Base-by-base conservation (phyloP, 495 filamentous ascomycete species). In the Glutinoglossum americanum region DNA sequence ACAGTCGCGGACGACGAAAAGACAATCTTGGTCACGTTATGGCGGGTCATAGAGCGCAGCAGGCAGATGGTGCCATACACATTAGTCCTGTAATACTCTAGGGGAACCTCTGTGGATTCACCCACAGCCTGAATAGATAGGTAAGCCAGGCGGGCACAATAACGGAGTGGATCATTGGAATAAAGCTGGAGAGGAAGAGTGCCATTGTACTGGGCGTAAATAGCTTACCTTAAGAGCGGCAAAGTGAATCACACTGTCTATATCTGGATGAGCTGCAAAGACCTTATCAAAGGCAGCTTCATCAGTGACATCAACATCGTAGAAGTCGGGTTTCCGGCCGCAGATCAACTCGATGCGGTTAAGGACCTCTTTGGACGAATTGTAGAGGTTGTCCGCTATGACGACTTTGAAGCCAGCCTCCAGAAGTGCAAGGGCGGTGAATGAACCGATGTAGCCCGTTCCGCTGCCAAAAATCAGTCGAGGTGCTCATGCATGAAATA, bases 231-330 rank as follows among this genome's bases (percentile, higher is more conserved):
- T 98, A 62, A 98, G 77, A 19, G 92, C 92, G 51, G 92, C 93
- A 68, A 98, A 98, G 73, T 98, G 92, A 60, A 98, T 96, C 53
- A 96, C 92, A 68, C 85, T 93, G 76, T 94, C 87, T 66, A 98
- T 94, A 63, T 87, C 82, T 30, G 88, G 87, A 71, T 97, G 85
- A 54, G 82, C 85, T 60, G 78, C 74, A 68, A 98, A 96, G 60
- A 96, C 84, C 66, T 82, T 80, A 72, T 95, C 87, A 59, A 97
- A 80, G 33, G 72, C 82, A 37, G 77, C 75, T 68, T 88, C 80
- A 67, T 94, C 78, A 59, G 88, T 94, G 65, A 98, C 77, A 72
- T 98, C 90, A 64, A 83, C 73, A 67, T 93, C 71, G 72, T 84
- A 79, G 71, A 95, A 97, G 54, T 76, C 75, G 47, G 93, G 87